phyloP scores from a whole-genome alignment of 2,329 filamentous ascomycete species.

The Teratosphaeria zuluensis region DNA sequence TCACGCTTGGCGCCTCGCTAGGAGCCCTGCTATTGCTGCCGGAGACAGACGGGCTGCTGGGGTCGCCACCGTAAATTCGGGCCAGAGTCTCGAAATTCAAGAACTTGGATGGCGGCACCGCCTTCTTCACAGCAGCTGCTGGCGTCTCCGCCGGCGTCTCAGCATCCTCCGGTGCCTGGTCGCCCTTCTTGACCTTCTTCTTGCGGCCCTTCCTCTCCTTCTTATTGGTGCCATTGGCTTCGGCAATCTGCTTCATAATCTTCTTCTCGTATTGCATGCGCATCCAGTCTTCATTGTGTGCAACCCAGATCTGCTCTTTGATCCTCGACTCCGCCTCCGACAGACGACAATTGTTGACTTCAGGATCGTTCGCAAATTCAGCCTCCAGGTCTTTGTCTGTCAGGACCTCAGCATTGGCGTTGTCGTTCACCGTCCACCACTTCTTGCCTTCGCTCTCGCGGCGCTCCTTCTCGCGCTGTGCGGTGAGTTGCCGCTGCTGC shows the following conservation, averaged over 20 bases:
- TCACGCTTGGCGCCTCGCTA: slow-evolving; percentile 2
- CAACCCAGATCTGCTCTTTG: slow-evolving; percentile 90
- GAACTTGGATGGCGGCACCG: slow-evolving; percentile 29
- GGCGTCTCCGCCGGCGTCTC: slow-evolving; percentile 33
- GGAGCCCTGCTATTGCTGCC: slow-evolving; percentile 3
- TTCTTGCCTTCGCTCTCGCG: slow-evolving; percentile 38
- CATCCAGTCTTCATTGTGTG: slow-evolving; percentile 89
- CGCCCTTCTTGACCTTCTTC: slow-evolving; percentile 39
- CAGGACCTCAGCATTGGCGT: slow-evolving; percentile 53
- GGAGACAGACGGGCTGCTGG: not conserved
- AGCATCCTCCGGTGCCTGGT: slow-evolving; percentile 19
- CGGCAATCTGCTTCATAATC: slow-evolving; percentile 59
- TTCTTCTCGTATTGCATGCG: slow-evolving; percentile 77
- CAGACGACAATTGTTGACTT: slow-evolving; percentile 73
- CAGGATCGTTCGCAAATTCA: slow-evolving; percentile 82
- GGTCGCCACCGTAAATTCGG: slow-evolving; percentile 27
- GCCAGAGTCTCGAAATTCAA: slow-evolving; percentile 40
- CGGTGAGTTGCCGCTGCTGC: slow-evolving; percentile 17
- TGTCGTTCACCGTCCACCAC: slow-evolving; percentile 29
- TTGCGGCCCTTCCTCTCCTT: slow-evolving; percentile 30
- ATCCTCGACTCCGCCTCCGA: slow-evolving; percentile 62
- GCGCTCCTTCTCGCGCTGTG: slow-evolving; percentile 42
- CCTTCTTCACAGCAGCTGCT: slow-evolving; percentile 38
- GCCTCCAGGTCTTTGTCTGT: slow-evolving; percentile 33
- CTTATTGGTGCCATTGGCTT: slow-evolving; percentile 33